Evolutionary conservation across 106 monocot species (phyloP).

Genomic region (Chionographis japonica): DNA sequence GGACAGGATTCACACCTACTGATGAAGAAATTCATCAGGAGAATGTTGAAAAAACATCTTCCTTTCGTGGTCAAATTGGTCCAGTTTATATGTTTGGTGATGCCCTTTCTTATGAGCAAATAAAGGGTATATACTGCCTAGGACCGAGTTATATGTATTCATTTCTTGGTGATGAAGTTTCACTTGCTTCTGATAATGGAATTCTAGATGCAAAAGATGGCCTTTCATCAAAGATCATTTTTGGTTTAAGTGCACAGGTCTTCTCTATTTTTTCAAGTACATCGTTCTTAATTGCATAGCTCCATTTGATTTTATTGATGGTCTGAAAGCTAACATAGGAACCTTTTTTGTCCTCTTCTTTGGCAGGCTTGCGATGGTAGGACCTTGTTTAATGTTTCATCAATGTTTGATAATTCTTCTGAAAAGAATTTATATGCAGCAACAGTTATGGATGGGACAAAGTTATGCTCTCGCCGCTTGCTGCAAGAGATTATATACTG

Average conservation of each 20-base stretch:
- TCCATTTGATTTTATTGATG: constrained; percentile 1
- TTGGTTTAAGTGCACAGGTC: constrained; percentile 98
- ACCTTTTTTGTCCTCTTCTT: constrained; percentile 1
- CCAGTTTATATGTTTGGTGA: constrained; percentile 87
- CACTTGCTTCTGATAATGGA: constrained; percentile 41
- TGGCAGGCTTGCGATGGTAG: constrained; percentile 78
- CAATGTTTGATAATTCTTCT: constrained; percentile 35
- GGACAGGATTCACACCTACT: constrained; percentile 35
- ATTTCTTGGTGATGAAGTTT: constrained; percentile 66
- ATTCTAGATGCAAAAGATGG: constrained; percentile 79
- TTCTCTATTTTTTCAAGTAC: neutral
- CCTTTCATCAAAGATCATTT: constrained; percentile 82
- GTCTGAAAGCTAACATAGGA: neutral
- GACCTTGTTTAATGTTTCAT: constrained; percentile 72
- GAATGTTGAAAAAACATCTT: constrained; percentile 40
- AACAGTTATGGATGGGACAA: constrained; percentile 67
- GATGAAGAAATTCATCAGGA: constrained; percentile 38
- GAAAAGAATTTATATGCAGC: constrained; percentile 68
- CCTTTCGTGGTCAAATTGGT: constrained; percentile 93
- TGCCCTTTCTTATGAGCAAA: constrained; percentile 79
- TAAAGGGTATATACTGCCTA: constrained; percentile 66
- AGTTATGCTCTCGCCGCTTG: constrained; percentile 82
- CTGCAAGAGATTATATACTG: constrained; percentile 96
- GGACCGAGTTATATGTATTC: constrained; percentile 99
- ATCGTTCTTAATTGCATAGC: neutral